Evolutionary conservation across 768 basidiomycete species (phyloP).

Genomic region (Arthromyces matolae): DNA sequence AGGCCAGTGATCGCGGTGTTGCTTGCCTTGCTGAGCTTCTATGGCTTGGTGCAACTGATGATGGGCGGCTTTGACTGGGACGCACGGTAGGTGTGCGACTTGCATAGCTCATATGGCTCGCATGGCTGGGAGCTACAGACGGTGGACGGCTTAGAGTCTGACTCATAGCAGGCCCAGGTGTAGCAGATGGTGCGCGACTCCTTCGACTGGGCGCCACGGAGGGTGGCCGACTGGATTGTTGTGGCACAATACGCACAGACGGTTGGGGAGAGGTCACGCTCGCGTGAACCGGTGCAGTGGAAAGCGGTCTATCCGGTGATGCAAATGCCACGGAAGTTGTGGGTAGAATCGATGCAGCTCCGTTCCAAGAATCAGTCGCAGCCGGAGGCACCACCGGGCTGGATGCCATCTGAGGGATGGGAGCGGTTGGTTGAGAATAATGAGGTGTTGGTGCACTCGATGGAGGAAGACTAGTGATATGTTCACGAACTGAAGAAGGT

Average conservation of each 20-base stretch:
- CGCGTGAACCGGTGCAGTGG: constrained; percentile 1
- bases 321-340: neutral
- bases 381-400: neutral
- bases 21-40: too few species aligned
- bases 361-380: neutral
- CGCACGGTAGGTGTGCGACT: neutral
- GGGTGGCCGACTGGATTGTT: neutral
- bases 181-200: constrained; percentile 3
- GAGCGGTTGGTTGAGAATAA: neutral
- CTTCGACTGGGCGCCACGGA: constrained; percentile 1
- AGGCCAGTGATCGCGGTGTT: neutral
- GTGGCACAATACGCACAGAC: neutral
- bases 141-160: neutral
- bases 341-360: neutral
- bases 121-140: neutral
- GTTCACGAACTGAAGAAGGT: neutral
- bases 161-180: neutral
- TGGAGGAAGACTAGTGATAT: neutral
- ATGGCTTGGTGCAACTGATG: neutral
- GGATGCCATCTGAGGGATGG: neutral
- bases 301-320: neutral
- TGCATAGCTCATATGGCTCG: too few species aligned
- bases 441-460: neutral
- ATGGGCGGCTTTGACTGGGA: neutral
- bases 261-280: neutral